Evolutionary conservation across 495 filamentous ascomycete species (phyloP).

Genomic region (Xylaria venustula): DNA sequence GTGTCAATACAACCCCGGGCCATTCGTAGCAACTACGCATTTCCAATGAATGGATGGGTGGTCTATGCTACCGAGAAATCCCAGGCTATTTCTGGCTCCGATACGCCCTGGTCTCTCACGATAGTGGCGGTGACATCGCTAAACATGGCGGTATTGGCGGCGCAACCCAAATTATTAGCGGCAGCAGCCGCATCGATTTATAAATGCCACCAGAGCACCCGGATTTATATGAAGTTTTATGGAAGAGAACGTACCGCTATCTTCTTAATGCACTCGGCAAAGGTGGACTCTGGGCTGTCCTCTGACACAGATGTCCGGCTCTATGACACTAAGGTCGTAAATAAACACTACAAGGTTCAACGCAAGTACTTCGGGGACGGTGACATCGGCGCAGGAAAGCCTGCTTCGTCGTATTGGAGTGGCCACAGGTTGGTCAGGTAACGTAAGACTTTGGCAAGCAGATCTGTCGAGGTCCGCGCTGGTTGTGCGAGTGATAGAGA

Average conservation of each 20-base stretch:
- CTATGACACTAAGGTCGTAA: neutral
- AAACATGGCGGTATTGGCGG: slow-evolving; percentile 1
- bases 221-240: neutral
- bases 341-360: slow-evolving; percentile 4
- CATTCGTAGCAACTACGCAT: slow-evolving; percentile 1
- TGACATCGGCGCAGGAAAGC: slow-evolving; percentile 7
- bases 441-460: neutral
- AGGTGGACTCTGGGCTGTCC: neutral
- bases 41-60: neutral
- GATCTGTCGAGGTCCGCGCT: neutral
- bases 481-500: neutral
- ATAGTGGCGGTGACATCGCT: neutral
- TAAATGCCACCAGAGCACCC: slow-evolving; percentile 4
- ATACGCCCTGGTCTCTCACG: slow-evolving; percentile 5
- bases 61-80: slow-evolving; percentile 8
- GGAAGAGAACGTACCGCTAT: slow-evolving; percentile 15
- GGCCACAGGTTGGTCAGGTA: slow-evolving; percentile 3
- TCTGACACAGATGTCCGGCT: neutral
- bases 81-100: slow-evolving; percentile 5
- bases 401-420: slow-evolving; percentile 2
- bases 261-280: slow-evolving; percentile 10
- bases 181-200: slow-evolving; percentile 1
- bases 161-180: slow-evolving; percentile 10
- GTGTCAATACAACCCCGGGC: slow-evolving; percentile 9
- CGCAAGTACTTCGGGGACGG: slow-evolving; percentile 2